phyloP scores from a whole-genome alignment of 192 early-diverging fungal genomes.

The Spizellomyces sp. region DNA sequence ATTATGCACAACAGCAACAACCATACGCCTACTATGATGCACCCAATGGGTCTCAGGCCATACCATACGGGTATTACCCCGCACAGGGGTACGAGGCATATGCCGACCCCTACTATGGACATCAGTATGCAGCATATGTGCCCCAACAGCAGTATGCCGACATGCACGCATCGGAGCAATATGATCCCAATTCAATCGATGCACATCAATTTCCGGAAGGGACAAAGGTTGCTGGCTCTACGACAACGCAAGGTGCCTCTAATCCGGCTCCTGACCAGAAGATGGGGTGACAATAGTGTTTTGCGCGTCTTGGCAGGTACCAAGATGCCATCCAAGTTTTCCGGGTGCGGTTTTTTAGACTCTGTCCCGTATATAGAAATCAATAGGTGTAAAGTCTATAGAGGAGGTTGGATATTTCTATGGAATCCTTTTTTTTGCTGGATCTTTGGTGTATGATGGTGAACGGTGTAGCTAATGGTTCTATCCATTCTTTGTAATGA shows the following conservation, averaged over 20 bases:
- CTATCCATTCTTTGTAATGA: too few relatives aligned
- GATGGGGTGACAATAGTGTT: too few relatives aligned
- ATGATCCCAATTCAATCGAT: constrained; percentile 4
- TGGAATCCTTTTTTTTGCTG: too few relatives aligned
- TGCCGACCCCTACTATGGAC: background rate
- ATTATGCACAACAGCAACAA: background rate
- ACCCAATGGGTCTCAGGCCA: background rate
- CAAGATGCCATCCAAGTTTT: too few relatives aligned
- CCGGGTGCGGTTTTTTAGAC: too few relatives aligned
- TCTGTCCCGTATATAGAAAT: too few relatives aligned
- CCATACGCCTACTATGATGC: background rate
- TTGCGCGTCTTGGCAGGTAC: too few relatives aligned
- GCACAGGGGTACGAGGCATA: background rate
- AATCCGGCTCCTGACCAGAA: background rate
- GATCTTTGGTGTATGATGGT: too few relatives aligned
- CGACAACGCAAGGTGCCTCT: background rate
- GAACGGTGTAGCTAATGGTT: too few relatives aligned
- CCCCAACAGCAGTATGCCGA: constrained; percentile 2
- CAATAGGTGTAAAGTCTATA: too few relatives aligned
- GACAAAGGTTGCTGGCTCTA: background rate
- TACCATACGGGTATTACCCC: background rate
- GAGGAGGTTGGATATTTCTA: too few relatives aligned
- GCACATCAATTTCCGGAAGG: constrained; percentile 1
- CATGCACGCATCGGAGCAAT: background rate
- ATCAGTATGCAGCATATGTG: constrained; percentile 1